phyloP scores from a whole-genome alignment of 805 yeast genomes.

The Sugiyamaella floridensis region DNA sequence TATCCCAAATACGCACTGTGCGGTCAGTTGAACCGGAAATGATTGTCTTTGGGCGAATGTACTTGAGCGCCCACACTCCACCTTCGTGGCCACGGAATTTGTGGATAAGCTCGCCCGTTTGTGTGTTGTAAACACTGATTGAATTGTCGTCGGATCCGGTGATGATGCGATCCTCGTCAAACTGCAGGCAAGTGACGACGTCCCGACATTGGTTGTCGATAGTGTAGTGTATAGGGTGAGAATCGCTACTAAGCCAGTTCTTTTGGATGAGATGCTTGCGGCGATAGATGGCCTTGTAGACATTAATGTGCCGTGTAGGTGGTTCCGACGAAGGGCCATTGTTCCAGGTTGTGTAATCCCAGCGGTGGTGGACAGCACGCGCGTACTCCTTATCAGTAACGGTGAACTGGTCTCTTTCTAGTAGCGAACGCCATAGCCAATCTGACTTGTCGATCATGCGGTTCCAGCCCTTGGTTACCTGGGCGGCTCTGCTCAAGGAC shows the following conservation, averaged over 20 bases:
- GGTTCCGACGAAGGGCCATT: background rate
- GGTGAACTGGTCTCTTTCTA: slow-evolving; percentile 51
- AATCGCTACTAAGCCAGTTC: slow-evolving; percentile 77
- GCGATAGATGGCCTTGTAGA: slow-evolving; percentile 52
- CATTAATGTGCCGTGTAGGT: slow-evolving; percentile 22
- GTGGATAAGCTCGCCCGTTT: slow-evolving; percentile 55
- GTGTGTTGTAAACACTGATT: slow-evolving; percentile 74
- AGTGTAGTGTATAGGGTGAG: slow-evolving; percentile 59
- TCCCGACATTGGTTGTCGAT: slow-evolving; percentile 65
- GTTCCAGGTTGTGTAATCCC: slow-evolving; percentile 31
- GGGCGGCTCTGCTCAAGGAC: slow-evolving; percentile 53
- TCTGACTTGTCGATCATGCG: slow-evolving; percentile 51
- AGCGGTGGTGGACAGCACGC: slow-evolving; percentile 30
- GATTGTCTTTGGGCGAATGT: slow-evolving; percentile 59
- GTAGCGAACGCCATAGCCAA: slow-evolving; percentile 61
- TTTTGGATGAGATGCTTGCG: slow-evolving; percentile 49
- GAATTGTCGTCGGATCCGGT: slow-evolving; percentile 87
- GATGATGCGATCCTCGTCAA: slow-evolving; percentile 82
- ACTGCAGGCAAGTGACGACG: slow-evolving; percentile 92
- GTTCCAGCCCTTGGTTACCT: slow-evolving; percentile 68
- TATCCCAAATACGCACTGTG: slow-evolving; percentile 90
- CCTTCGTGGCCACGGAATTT: slow-evolving; percentile 86
- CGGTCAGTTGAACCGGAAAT: slow-evolving; percentile 95
- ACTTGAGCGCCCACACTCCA: slow-evolving; percentile 97
- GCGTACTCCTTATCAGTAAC: slow-evolving; percentile 31